phyloP scores from a whole-genome alignment of 2,329 filamentous ascomycete genomes.

The Talaromyces marneffei region DNA sequence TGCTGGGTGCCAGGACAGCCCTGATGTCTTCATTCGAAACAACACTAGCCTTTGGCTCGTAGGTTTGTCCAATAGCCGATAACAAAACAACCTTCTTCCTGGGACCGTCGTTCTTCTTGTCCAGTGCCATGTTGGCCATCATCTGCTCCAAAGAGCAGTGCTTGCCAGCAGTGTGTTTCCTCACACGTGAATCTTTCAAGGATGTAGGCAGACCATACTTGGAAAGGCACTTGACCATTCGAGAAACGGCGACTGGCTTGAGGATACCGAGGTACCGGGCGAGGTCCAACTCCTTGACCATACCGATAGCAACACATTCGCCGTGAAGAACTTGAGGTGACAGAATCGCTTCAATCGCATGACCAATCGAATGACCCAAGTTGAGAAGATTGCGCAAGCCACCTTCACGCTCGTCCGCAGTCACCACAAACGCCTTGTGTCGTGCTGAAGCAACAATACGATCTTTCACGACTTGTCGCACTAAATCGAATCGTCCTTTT shows the following conservation, averaged over 20 bases:
- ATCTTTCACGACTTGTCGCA: slow-evolving; percentile 64
- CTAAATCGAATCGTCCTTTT: slow-evolving; percentile 59
- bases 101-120: slow-evolving; percentile 95
- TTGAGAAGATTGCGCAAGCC: slow-evolving; percentile 91
- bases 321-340: slow-evolving; percentile 94
- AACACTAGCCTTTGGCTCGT: slow-evolving; percentile 81
- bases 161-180: slow-evolving; percentile 78
- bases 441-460: slow-evolving; percentile 86
- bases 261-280: slow-evolving; percentile 83
- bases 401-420: slow-evolving; percentile 87
- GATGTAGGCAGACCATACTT: slow-evolving; percentile 87
- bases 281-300: slow-evolving; percentile 96
- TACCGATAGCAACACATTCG: slow-evolving; percentile 92
- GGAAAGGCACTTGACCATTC: slow-evolving; percentile 87
- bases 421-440: slow-evolving; percentile 92
- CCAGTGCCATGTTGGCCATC: slow-evolving; percentile 89
- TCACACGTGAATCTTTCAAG: slow-evolving; percentile 73
- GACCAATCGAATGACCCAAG: slow-evolving; percentile 96
- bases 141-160: slow-evolving; percentile 79
- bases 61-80: slow-evolving; percentile 78
- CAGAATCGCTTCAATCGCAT: slow-evolving; percentile 91
- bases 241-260: slow-evolving; percentile 78
- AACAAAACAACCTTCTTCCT: slow-evolving; percentile 96
- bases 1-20: slow-evolving; percentile 72
- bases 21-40: slow-evolving; percentile 82